These are phyloP conservation scores for Triangularia setosa DNA, from an alignment of 2,329 filamentous ascomycete genomes.

Conservation along the genomic window DNA sequence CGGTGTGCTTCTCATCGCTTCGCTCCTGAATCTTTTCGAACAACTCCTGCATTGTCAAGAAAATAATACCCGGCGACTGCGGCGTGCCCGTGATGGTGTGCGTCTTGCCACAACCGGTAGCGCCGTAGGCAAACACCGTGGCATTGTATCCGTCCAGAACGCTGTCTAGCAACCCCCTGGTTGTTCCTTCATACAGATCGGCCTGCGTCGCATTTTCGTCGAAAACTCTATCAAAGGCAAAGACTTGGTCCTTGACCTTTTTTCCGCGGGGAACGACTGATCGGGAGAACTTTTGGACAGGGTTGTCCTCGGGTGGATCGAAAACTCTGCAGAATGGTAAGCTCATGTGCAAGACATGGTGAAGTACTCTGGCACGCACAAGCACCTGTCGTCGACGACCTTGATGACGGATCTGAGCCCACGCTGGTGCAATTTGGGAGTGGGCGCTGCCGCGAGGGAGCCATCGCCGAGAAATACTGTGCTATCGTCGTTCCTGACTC, in stretches of 20 bases:
- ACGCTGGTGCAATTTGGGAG: conserved; percentile 79
- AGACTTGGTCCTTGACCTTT: conserved; percentile 94
- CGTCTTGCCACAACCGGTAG: conserved; percentile 96
- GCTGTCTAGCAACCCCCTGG: conserved; percentile 83
- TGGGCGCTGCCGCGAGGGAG: conserved; percentile 80
- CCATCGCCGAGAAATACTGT: conserved; percentile 95
- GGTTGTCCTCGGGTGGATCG: conserved; percentile 92
- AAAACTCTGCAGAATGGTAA: conserved; percentile 69
- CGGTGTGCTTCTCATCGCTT: conserved; percentile 80
- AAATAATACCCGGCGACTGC: conserved; percentile 94
- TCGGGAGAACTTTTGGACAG: conserved; percentile 80
- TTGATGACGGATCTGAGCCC: conserved; percentile 91
- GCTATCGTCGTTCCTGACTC: conserved; percentile 70
- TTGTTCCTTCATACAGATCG: conserved; percentile 94
- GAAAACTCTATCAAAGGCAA: conserved; percentile 94
- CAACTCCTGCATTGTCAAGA: conserved; percentile 97
- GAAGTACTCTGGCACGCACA: conserved; percentile 57
- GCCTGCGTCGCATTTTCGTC: conserved; percentile 90
- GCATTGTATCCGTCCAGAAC: conserved; percentile 98
- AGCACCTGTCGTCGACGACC: conserved; percentile 89
- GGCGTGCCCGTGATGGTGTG: conserved; percentile 93
- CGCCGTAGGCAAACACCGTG: conserved; percentile 96
- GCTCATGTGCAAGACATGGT: not conserved
- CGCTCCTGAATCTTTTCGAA: conserved; percentile 93
- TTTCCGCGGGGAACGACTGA: conserved; percentile 79